Conservation (phyloP, 352 stramenopile genomes). For the Globisporangium recalcitrans region DNA sequence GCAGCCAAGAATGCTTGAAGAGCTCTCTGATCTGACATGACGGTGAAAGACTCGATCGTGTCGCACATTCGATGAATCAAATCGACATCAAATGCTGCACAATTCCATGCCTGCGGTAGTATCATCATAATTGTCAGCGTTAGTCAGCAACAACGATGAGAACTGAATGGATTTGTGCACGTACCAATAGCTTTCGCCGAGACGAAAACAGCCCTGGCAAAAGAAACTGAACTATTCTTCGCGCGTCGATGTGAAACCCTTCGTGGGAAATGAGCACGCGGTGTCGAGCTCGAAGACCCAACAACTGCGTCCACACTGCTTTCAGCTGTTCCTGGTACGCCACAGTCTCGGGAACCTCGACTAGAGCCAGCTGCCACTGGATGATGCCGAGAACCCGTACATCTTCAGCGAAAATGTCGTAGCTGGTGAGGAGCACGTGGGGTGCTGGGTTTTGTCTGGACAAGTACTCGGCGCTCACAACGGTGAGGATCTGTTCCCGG, state of each 20-base stretch:
- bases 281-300: constrained; percentile 62
- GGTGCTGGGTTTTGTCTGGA: constrained; percentile 20
- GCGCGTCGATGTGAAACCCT: constrained; percentile 33
- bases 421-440: constrained; percentile 56
- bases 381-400: constrained; percentile 28
- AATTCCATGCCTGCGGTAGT: constrained; percentile 53
- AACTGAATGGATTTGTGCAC: constrained; percentile 8
- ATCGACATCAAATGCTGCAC: constrained; percentile 37
- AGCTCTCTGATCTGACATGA: constrained; percentile 22
- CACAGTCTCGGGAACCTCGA: constrained; percentile 33
- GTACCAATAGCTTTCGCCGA: constrained; percentile 69
- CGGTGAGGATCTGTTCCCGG: constrained; percentile 30
- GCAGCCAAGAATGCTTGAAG: constrained; percentile 30
- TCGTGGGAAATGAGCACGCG: constrained; percentile 45
- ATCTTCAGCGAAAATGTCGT: constrained; percentile 53
- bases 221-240: constrained; percentile 62
- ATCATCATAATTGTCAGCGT: not conserved
- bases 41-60: constrained; percentile 32
- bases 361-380: constrained; percentile 40
- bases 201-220: constrained; percentile 61
- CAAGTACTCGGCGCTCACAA: constrained; percentile 35
- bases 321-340: constrained; percentile 21
- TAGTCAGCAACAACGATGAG: not conserved
- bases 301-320: constrained; percentile 39
- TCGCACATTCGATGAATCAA: constrained; percentile 42